phyloP scores from a whole-genome alignment of 2,329 filamentous ascomycete species.

The Stagonosporopsis chrysanthemi region DNA sequence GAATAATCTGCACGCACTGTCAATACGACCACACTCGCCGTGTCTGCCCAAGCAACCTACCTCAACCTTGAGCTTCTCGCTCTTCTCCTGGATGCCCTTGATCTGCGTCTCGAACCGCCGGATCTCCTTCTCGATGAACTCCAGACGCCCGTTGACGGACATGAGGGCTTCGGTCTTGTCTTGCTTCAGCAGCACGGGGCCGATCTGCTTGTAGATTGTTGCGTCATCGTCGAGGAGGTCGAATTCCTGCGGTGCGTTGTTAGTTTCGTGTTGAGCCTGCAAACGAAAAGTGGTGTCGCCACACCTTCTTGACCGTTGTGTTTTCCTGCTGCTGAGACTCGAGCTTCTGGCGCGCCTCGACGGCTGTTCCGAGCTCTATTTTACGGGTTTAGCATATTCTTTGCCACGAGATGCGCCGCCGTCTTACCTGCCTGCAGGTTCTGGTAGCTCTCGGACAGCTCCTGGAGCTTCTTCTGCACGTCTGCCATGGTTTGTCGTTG shows the following conservation, averaged over 20 bases:
- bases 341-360: constrained; percentile 85
- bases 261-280: neutral
- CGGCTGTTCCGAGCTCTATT: constrained; percentile 77
- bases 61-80: constrained; percentile 70
- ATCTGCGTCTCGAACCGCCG: constrained; percentile 73
- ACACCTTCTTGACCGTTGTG: constrained; percentile 79
- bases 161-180: constrained; percentile 88
- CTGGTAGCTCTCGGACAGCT: constrained; percentile 85
- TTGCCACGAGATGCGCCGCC: neutral
- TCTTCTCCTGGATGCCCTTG: constrained; percentile 67
- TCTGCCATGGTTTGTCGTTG: constrained; percentile 55
- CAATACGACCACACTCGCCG: neutral
- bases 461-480: constrained; percentile 78
- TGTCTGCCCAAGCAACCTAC: constrained; percentile 48
- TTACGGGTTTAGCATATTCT: constrained; percentile 26
- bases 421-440: constrained; percentile 78
- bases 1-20: constrained; percentile 36
- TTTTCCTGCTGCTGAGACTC: constrained; percentile 97
- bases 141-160: constrained; percentile 87
- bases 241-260: constrained; percentile 71
- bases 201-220: constrained; percentile 94
- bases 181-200: constrained; percentile 92
- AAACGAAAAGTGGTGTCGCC: constrained; percentile 7
- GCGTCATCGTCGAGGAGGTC: constrained; percentile 77
- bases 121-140: constrained; percentile 94